Base-by-base conservation (phyloP, 2,329 filamentous ascomycete genomes). In the Penicillium sp. region DNA sequence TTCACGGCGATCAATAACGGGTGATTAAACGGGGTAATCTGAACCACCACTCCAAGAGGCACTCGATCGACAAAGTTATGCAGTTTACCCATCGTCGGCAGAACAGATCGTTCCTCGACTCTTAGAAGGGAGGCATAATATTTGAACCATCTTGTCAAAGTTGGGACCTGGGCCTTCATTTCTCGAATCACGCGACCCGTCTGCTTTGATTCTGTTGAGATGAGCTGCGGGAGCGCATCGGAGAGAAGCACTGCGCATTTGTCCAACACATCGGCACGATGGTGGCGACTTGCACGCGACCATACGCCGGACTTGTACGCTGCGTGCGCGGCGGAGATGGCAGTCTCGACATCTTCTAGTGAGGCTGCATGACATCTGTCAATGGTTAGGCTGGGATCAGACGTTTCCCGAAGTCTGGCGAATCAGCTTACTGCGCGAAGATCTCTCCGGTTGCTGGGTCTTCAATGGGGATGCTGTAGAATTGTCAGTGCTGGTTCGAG, bases 71-170 rank as follows among this genome's bases (percentile, higher is more conserved):
- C 59, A 4, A 73, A 76, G 54, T 76, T 77, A 45, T 75, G 70
- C 2, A 77, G 66, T 6, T 72, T 73, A 0, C 74, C 75, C 38
- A 70, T 76, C 3, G 88, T 89, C 0, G 88, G 88, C 1, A 89
- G 78, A 0, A 90, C 83, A 2, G 84, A 75, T 2, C 86, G 82
- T 72, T 89, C 86, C 66, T 89, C 86, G 1, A 84, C 86, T n/a
- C 88, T 83, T 33, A 89, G 79, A 1, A 89, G 69, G 0, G 86
- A 80, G 1, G 87, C 86, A 66, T 88, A 91, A 75, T 90, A 90
- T 59, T 83, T 85, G 73, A 90, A 86, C 88, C 88, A 90, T 58
- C 73, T 72, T 5, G 74, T 71, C 2, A 77, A 65, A 43, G 85
- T 83, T 1, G 86, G 81, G 0, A 90, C 78, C 69, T 90, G 88